Evolutionary conservation across 1,284 basidiomycete genomes (phyloP).

Genomic region (Ustilago esculenta): DNA sequence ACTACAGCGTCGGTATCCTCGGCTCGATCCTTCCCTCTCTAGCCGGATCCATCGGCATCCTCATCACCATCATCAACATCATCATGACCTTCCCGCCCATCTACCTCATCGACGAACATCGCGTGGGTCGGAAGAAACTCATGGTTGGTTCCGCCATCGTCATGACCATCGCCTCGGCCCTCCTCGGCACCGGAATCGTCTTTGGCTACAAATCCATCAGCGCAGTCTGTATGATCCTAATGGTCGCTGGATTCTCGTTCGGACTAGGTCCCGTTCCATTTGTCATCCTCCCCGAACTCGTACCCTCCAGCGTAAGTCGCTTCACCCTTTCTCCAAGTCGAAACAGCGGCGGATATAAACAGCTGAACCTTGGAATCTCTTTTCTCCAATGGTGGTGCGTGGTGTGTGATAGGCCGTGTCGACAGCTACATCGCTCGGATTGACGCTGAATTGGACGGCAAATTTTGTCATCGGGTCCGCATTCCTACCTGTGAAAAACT

Average conservation of each 20-base stretch:
- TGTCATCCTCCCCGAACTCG: constrained; percentile 89
- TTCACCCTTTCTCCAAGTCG: background rate
- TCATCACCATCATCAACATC: constrained; percentile 72
- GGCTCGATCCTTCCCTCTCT: constrained; percentile 47
- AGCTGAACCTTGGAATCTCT: no score
- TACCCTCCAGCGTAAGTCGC: constrained; percentile 70
- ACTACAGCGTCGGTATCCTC: constrained; percentile 62
- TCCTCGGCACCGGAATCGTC: constrained; percentile 78
- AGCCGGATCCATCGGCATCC: constrained; percentile 52
- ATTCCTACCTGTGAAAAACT: constrained; percentile 83
- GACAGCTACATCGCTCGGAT: constrained; percentile 80
- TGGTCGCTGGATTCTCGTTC: constrained; percentile 88
- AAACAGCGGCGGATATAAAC: no score
- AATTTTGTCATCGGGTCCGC: constrained; percentile 83
- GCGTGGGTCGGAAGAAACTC: constrained; percentile 68
- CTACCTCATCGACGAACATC: constrained; percentile 76
- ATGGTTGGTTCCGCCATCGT: constrained; percentile 70
- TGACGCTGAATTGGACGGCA: constrained; percentile 85
- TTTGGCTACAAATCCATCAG: constrained; percentile 71
- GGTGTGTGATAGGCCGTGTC: constrained; percentile 76
- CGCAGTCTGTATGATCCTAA: constrained; percentile 80
- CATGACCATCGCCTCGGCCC: constrained; percentile 75
- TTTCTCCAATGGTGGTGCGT: no score
- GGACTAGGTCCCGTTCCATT: constrained; percentile 93
- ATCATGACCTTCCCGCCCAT: constrained; percentile 83